Evolutionary conservation across 2,329 filamentous ascomycete species (phyloP).

Genomic region (Remersonia thermophila): DNA sequence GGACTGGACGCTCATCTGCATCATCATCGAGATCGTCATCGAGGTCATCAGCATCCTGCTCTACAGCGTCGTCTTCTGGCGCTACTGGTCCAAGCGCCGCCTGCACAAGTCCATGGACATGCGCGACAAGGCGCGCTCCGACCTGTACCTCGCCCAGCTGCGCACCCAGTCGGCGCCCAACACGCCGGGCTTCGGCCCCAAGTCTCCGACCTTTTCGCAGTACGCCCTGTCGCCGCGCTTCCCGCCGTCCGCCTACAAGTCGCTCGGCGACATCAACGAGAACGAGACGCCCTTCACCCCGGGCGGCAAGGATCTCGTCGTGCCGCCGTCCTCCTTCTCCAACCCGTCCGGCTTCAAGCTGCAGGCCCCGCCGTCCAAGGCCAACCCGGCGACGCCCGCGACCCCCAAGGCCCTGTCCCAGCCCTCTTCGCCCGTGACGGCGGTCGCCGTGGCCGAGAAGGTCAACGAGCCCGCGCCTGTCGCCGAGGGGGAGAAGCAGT

Average conservation of each 20-base stretch:
- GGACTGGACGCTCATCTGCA: conserved; percentile 91
- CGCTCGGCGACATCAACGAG: conserved; percentile 25
- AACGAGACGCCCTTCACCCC: conserved; percentile 37
- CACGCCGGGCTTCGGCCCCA: conserved; percentile 76
- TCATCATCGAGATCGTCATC: conserved; percentile 90
- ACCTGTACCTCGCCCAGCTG: conserved; percentile 83
- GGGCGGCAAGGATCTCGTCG: conserved; percentile 39
- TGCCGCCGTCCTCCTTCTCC: conserved; percentile 51
- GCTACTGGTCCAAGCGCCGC: conserved; percentile 91
- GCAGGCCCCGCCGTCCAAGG: conserved; percentile 69
- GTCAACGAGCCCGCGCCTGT: conserved; percentile 53
- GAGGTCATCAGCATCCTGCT: conserved; percentile 84
- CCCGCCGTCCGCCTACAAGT: conserved; percentile 43
- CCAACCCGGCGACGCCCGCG: conserved; percentile 66
- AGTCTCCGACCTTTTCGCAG: conserved; percentile 43
- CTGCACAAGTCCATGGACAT: conserved; percentile 94
- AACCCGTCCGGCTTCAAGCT: conserved; percentile 55
- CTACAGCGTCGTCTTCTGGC: conserved; percentile 92
- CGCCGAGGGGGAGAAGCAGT: conserved; percentile 70
- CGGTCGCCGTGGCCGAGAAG: conserved; percentile 32
- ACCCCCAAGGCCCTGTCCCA: conserved; percentile 30
- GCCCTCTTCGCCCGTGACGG: conserved; percentile 24
- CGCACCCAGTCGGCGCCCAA: conserved; percentile 83
- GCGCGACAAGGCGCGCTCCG: conserved; percentile 84
- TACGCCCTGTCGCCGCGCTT: conserved; percentile 49